These are phyloP conservation scores for Mycena filopes DNA, from an alignment of 768 basidiomycete species.

Conservation along the genomic window DNA sequence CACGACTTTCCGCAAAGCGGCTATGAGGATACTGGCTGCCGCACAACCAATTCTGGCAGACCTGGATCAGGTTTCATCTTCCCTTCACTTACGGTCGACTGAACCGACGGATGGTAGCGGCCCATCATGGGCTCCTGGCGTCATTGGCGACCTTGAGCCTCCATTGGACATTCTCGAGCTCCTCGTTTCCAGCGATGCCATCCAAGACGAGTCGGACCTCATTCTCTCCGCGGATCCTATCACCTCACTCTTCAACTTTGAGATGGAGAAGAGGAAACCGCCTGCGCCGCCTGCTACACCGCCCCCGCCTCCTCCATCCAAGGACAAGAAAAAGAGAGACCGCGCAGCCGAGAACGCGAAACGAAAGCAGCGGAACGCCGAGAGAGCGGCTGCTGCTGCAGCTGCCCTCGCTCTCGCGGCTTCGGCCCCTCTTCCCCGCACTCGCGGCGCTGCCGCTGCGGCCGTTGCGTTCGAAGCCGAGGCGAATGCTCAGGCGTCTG, in stretches of 20 bases:
- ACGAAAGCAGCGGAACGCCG: slow-evolving; percentile 28
- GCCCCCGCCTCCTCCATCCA: slow-evolving; percentile 41
- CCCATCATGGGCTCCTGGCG: slow-evolving; percentile 22
- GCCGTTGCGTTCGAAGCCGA: slow-evolving; percentile 57
- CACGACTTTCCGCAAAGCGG: slow-evolving; percentile 76
- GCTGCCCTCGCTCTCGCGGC: slow-evolving; percentile 38
- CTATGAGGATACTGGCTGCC: slow-evolving; percentile 65
- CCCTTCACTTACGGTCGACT: slow-evolving; percentile 15
- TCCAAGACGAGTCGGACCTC: slow-evolving; percentile 65
- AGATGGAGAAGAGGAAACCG: slow-evolving; percentile 70
- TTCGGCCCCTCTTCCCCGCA: slow-evolving; percentile 59
- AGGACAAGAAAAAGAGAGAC: slow-evolving; percentile 15
- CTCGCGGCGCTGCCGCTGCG: slow-evolving; percentile 56
- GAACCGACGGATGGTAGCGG: not conserved
- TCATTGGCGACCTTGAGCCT: slow-evolving; percentile 81
- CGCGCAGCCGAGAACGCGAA: slow-evolving; percentile 5
- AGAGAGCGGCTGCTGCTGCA: not conserved
- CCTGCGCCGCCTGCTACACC: slow-evolving; percentile 61
- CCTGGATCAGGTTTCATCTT: slow-evolving; percentile 46
- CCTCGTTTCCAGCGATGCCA: slow-evolving; percentile 61
- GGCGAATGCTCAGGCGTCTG: slow-evolving; percentile 35
- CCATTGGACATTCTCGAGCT: slow-evolving; percentile 66
- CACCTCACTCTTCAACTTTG: slow-evolving; percentile 73
- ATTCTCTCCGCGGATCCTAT: slow-evolving; percentile 69
- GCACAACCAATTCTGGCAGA: slow-evolving; percentile 54